These are phyloP conservation scores for Cucurbita ficifolia DNA, from an alignment of 306 rosid genomes.

Conservation along the genomic window DNA sequence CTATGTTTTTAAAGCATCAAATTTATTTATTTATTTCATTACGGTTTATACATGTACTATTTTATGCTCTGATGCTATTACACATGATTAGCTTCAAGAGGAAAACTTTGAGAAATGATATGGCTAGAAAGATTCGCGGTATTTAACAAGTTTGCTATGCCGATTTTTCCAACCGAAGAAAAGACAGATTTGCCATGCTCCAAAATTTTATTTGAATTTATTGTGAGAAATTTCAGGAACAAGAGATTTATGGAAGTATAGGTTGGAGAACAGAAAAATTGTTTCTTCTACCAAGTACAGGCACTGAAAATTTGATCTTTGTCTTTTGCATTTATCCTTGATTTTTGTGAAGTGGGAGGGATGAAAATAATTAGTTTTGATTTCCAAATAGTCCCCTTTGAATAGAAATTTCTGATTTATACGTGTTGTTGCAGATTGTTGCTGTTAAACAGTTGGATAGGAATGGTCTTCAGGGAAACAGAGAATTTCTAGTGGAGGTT, in stretches of 20 bases:
- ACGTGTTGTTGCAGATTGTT: constrained; percentile 38
- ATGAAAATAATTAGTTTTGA: background rate
- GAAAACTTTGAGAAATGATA: background rate
- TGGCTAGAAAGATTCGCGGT: background rate
- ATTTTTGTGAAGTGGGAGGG: background rate
- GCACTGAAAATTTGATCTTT: background rate
- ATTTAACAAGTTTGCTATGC: background rate
- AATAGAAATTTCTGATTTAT: constrained; percentile 4
- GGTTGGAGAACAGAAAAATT: background rate
- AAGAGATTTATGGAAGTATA: background rate
- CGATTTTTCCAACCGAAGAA: background rate
- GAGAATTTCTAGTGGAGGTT: constrained; percentile 88
- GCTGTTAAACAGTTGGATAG: constrained; percentile 90
- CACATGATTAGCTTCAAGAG: background rate
- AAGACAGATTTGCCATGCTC: background rate
- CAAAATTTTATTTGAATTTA: background rate
- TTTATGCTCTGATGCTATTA: background rate
- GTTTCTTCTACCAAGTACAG: background rate
- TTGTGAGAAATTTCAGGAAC: background rate
- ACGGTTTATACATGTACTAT: background rate
- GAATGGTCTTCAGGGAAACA: constrained; percentile 86
- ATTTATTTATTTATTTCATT: background rate
- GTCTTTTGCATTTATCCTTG: background rate
- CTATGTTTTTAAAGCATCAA: background rate
- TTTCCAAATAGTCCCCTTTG: background rate